phyloP scores from a whole-genome alignment of 805 yeast genomes.

The Starmera amethionina region DNA sequence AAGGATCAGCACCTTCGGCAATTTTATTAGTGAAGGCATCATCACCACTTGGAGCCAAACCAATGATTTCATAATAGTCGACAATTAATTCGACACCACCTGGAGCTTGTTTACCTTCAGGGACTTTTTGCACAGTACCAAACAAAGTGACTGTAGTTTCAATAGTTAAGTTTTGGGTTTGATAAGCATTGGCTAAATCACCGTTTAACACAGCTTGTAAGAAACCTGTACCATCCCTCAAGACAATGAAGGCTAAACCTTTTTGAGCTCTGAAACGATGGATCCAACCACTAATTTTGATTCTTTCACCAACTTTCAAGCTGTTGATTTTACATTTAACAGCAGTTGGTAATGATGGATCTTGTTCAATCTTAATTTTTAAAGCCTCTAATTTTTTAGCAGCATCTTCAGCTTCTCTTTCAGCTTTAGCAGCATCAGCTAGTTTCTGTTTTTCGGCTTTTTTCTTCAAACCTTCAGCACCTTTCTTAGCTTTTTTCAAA shows the following conservation, averaged over 20 bases:
- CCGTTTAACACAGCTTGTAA: constrained; percentile 84
- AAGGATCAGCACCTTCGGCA: constrained; percentile 90
- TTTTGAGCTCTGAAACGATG: constrained; percentile 92
- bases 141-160: constrained; percentile 76
- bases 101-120: constrained; percentile 95
- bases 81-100: constrained; percentile 93
- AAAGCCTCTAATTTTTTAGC: constrained; percentile 71
- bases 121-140: constrained; percentile 76
- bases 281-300: constrained; percentile 85
- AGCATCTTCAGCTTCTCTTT: constrained; percentile 60
- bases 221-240: constrained; percentile 93
- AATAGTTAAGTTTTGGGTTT: constrained; percentile 74
- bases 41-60: constrained; percentile 93
- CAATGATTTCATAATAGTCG: constrained; percentile 82
- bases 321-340: constrained; percentile 47
- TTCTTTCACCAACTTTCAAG: constrained; percentile 55
- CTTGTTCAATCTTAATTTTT: constrained; percentile 69
- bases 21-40: constrained; percentile 92
- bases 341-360: constrained; percentile 63
- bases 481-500: constrained; percentile 92
- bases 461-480: constrained; percentile 85
- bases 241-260: constrained; percentile 80
- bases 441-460: constrained; percentile 41
- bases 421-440: constrained; percentile 40
- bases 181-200: constrained; percentile 84